phyloP scores from a whole-genome alignment of 331 rosid genomes.

The Phaseolus coccineus region DNA sequence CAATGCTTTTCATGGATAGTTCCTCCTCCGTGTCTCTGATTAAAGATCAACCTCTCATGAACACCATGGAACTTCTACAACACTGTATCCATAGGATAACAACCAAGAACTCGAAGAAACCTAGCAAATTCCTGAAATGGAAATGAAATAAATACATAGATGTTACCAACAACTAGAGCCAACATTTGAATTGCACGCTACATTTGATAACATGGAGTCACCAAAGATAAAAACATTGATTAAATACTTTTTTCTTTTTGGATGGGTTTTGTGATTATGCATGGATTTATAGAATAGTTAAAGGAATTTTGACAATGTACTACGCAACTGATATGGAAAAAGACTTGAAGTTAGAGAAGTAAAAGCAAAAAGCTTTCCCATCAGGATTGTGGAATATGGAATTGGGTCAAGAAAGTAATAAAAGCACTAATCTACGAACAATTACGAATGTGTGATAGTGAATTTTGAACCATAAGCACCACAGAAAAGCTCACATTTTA shows the following conservation, averaged over 20 bases:
- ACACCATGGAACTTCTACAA: slow-evolving; percentile 47
- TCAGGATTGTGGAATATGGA: background rate
- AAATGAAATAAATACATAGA: background rate
- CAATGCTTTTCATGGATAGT: slow-evolving; percentile 32
- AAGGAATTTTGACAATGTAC: background rate
- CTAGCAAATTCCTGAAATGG: slow-evolving; percentile 73
- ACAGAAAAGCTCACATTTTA: no score
- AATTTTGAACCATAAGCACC: no score
- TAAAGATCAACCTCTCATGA: slow-evolving; percentile 37
- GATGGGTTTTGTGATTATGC: slow-evolving; percentile 13
- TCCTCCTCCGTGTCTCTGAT: slow-evolving; percentile 39
- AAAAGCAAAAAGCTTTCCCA: background rate
- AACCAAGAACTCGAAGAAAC: slow-evolving; percentile 87
- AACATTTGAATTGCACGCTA: slow-evolving; percentile 14
- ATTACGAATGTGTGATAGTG: no score
- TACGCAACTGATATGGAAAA: background rate
- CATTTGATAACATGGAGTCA: background rate
- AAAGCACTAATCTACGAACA: no score
- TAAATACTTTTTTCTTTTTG: background rate
- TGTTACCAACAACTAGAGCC: slow-evolving; percentile 7
- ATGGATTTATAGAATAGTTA: slow-evolving; percentile 2
- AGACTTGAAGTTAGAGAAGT: background rate
- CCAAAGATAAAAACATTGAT: background rate
- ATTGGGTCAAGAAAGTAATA: background rate
- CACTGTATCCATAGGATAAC: slow-evolving; percentile 64